Evolutionary conservation across 495 filamentous ascomycete genomes (phyloP).

Genomic region (Polyplosphaeria fusca): DNA sequence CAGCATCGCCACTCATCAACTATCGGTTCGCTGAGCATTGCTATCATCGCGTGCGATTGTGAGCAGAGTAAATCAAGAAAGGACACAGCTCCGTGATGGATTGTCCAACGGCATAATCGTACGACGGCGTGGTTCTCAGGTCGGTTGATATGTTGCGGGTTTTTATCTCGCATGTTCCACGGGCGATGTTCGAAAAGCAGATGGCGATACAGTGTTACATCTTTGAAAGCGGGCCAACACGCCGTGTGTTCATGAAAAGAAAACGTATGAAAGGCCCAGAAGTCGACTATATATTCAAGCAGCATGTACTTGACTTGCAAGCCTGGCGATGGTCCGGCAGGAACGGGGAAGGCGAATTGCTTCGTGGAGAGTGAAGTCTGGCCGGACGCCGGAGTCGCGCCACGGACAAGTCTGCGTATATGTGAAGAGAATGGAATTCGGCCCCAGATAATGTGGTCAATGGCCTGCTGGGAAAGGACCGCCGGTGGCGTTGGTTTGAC

Average conservation of each 20-base stretch:
- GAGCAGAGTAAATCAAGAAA: no score
- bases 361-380: not conserved
- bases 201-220: not conserved
- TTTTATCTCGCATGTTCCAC: no score
- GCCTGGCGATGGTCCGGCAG: not conserved
- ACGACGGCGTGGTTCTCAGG: no score
- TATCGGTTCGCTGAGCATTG: no score
- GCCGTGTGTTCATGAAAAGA: not conserved
- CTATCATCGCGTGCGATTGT: no score
- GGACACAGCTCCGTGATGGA: no score
- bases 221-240: not conserved
- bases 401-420: not conserved
- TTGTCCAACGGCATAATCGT: no score
- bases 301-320: not conserved
- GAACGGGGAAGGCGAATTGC: not conserved
- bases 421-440: not conserved
- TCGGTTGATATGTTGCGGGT: no score
- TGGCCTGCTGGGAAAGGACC: not conserved
- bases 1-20: no score
- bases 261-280: slow-evolving; percentile 7
- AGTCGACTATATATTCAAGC: slow-evolving; percentile 8
- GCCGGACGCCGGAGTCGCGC: not conserved
- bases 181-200: slow-evolving; percentile 8
- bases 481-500: not conserved
- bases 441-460: not conserved